A percentile compares a stretch with the other conserved stretches of the same genome.
phyloP scores from a whole-genome alignment of 2,329 filamentous ascomycete genomes.

The Nemania serpens region DNA sequence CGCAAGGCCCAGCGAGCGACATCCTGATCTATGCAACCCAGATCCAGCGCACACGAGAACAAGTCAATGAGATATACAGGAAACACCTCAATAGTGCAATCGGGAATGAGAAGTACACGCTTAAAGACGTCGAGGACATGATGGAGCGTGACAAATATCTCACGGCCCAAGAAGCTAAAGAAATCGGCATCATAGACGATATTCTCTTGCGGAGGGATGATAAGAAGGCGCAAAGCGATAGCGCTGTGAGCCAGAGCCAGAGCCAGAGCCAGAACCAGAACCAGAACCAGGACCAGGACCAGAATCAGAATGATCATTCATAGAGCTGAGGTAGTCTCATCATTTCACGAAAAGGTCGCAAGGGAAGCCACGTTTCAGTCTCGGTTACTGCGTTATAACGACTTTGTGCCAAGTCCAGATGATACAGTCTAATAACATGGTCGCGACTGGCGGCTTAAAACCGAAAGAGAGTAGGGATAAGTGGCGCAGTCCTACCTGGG shows the following conservation, averaged over 20 bases:
- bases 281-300: not conserved
- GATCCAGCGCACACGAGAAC: conserved; percentile 82
- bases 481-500: not conserved
- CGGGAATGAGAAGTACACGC: conserved; percentile 73
- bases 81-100: conserved; percentile 80
- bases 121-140: conserved; percentile 86
- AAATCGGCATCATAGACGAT: conserved; percentile 90
- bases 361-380: conserved; percentile 3
- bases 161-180: conserved; percentile 83
- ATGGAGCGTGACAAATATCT: conserved; percentile 98
- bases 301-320: not conserved
- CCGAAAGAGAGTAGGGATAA: not conserved
- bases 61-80: conserved; percentile 89
- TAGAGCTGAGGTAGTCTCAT: not conserved
- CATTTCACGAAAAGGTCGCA: not conserved
- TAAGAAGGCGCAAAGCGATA: conserved; percentile 38
- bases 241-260: not conserved
- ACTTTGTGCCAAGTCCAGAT: not conserved
- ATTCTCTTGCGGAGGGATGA: conserved; percentile 70
- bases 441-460: not conserved
- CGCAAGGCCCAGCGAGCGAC: conserved; percentile 70
- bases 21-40: conserved; percentile 98
- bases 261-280: not conserved
- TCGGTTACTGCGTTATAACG: not conserved
- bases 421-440: not conserved